phyloP scores from a whole-genome alignment of 1,139 yeast species.

The Pichia sp. region DNA sequence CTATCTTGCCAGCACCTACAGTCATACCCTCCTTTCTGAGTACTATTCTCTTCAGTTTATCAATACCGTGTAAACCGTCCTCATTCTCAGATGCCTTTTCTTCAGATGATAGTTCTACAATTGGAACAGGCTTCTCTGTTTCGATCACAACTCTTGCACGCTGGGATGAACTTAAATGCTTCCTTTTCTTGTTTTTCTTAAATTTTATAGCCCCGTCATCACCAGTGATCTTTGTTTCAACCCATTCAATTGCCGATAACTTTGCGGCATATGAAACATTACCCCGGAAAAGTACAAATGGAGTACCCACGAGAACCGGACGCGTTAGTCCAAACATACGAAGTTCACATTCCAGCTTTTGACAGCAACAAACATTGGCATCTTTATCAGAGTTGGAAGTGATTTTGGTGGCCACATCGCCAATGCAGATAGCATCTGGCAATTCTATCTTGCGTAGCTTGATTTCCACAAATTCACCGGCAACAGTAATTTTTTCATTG shows the following conservation, averaged over 20 bases:
- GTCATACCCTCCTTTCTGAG: constrained; percentile 82
- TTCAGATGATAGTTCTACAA: background rate
- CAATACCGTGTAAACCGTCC: constrained; percentile 6
- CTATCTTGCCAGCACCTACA: constrained; percentile 78
- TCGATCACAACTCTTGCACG: constrained; percentile 63
- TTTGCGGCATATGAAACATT: constrained; percentile 54
- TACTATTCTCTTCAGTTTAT: constrained; percentile 72
- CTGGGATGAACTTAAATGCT: constrained; percentile 71
- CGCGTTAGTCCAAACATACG: constrained; percentile 61
- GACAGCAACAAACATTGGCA: background rate
- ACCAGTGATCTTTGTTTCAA: constrained; percentile 10
- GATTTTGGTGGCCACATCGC: constrained; percentile 58
- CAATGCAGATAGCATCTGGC: constrained; percentile 54
- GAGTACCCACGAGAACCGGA: constrained; percentile 81
- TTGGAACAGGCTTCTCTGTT: constrained; percentile 11
- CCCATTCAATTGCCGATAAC: constrained; percentile 16
- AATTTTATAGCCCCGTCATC: constrained; percentile 7
- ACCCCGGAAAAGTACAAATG: constrained; percentile 78
- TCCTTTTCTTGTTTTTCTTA: constrained; percentile 44
- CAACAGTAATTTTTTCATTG: constrained; percentile 44
- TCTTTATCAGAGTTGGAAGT: background rate
- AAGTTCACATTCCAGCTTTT: constrained; percentile 40
- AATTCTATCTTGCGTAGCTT: constrained; percentile 44
- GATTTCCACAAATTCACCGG: constrained; percentile 67
- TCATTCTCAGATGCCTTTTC: background rate